phyloP scores from a whole-genome alignment of 768 basidiomycete genomes.

The Podaxis sp. region DNA sequence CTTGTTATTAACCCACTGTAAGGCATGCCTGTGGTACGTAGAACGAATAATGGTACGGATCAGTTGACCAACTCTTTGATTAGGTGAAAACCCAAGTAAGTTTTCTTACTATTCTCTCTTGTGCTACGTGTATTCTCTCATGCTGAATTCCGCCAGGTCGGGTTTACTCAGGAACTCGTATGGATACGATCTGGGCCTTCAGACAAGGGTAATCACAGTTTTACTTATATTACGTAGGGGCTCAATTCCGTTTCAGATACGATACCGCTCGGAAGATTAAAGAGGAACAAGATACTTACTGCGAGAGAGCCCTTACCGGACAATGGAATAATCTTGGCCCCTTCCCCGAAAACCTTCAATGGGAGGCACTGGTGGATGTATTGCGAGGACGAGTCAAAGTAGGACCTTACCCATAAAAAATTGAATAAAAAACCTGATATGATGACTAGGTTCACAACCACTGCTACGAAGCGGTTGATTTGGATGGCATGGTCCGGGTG shows the following conservation, averaged over 20 bases:
- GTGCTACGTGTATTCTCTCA: not conserved
- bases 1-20: constrained; percentile 1
- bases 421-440: not conserved
- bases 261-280: constrained; percentile 60
- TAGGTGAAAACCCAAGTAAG: constrained; percentile 56
- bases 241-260: constrained; percentile 37
- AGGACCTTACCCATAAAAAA: not conserved
- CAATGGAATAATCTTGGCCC: constrained; percentile 44
- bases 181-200: constrained; percentile 68
- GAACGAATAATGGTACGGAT: not conserved
- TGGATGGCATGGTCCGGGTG: constrained; percentile 65
- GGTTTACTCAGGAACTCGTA: constrained; percentile 45
- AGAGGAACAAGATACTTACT: constrained; percentile 60
- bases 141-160: constrained; percentile 25
- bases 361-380: constrained; percentile 76
- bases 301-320: constrained; percentile 42
- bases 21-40: constrained; percentile 46
- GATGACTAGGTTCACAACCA: constrained; percentile 46
- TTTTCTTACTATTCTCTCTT: constrained; percentile 8
- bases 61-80: not conserved
- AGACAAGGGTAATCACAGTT: constrained; percentile 40
- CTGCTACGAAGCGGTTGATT: constrained; percentile 61
- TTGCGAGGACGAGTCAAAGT: constrained; percentile 73
- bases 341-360: constrained; percentile 66
- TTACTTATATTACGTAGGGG: constrained; percentile 12